A percentile compares a stretch with the other conserved stretches of the same genome.
phyloP scores from a whole-genome alignment of 148 eudicot genomes.

The Fagopyrum esculentum region DNA sequence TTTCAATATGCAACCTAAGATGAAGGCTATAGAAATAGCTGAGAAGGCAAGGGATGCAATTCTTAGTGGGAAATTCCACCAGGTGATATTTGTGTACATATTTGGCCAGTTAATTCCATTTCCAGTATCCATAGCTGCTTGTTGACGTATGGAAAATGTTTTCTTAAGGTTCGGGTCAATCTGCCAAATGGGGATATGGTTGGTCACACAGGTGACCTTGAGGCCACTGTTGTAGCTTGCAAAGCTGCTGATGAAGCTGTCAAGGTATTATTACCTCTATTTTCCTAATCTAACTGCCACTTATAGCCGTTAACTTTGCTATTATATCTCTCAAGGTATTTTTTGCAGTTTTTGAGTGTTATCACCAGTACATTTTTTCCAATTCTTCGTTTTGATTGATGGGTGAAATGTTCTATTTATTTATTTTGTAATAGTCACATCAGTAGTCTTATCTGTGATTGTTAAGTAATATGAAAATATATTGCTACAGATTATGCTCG shows the following conservation, averaged over 20 bases:
- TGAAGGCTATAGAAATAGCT: conserved; percentile 91
- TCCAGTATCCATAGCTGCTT: background rate
- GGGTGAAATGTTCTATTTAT: background rate
- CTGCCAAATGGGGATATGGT: conserved; percentile 95
- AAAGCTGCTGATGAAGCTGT: conserved; percentile 96
- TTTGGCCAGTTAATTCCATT: background rate
- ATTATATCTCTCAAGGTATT: no score
- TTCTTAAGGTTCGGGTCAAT: conserved; percentile 77
- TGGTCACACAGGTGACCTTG: conserved; percentile 88
- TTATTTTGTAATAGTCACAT: no score
- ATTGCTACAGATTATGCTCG: conserved; percentile 55
- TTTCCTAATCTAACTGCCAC: conserved; percentile 1
- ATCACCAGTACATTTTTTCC: background rate
- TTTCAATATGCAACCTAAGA: conserved; percentile 71
- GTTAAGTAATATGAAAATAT: background rate
- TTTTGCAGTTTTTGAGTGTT: no score
- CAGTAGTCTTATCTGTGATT: no score
- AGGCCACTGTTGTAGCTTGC: conserved; percentile 80
- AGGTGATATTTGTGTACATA: conserved; percentile 31
- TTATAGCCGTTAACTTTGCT: background rate
- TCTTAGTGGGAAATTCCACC: conserved; percentile 75
- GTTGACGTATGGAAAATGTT: background rate
- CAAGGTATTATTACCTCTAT: conserved; percentile 41
- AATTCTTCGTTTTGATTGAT: no score
- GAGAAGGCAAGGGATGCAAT: conserved; percentile 93